Evolutionary conservation across 257 asterid species (phyloP).

Genomic region (Knoxia roxburghii): DNA sequence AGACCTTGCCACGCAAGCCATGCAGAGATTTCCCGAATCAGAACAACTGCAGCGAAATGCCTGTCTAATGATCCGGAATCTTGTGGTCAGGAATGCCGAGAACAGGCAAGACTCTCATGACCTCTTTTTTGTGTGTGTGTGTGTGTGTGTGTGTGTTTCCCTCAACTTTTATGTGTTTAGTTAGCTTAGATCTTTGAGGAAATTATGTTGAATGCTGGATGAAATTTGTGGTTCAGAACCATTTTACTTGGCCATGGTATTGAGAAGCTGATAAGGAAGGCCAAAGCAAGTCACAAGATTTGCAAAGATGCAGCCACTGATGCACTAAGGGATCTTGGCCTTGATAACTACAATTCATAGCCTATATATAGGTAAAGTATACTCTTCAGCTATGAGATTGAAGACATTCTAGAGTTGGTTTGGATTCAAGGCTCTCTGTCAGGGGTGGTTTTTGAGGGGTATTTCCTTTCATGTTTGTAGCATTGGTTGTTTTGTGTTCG

Average conservation of each 20-base stretch:
- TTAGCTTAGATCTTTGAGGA: background rate
- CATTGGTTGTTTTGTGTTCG: too few species aligned
- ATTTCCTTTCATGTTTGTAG: too few species aligned
- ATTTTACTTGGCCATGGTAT: slow-evolving; percentile 64
- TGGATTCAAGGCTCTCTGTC: background rate
- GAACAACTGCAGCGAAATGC: slow-evolving; percentile 69
- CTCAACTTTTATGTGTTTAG: background rate
- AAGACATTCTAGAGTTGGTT: background rate
- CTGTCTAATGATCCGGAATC: slow-evolving; percentile 89
- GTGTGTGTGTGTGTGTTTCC: too few species aligned
- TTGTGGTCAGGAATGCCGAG: slow-evolving; percentile 77
- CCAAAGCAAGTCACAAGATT: slow-evolving; percentile 60
- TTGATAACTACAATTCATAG: slow-evolving; percentile 63
- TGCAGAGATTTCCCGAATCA: slow-evolving; percentile 66
- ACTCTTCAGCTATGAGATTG: background rate
- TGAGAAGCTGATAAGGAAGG: slow-evolving; percentile 64
- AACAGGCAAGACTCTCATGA: slow-evolving; percentile 44
- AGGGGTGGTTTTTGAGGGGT: too few species aligned
- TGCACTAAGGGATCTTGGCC: slow-evolving; percentile 79
- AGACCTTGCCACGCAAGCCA: slow-evolving; percentile 73
- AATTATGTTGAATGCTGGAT: background rate
- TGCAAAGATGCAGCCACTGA: slow-evolving; percentile 90
- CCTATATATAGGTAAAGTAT: too few species aligned
- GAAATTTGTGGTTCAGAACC: slow-evolving; percentile 38
- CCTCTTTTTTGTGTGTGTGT: background rate